Conservation (phyloP, 768 basidiomycete genomes). For the Sarcodon aspratus region DNA sequence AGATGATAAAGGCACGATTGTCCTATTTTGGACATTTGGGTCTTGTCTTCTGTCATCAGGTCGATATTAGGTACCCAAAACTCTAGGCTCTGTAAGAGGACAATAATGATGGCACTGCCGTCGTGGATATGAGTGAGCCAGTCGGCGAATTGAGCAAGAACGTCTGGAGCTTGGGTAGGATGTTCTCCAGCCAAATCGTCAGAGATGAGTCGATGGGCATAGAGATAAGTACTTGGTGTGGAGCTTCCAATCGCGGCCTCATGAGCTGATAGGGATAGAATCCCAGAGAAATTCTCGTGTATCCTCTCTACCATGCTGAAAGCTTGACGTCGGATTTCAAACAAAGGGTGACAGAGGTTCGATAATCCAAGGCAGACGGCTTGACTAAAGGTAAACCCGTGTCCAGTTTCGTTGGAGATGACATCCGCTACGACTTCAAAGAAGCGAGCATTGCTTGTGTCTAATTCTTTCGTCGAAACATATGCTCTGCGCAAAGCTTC, state of each 20-base stretch:
- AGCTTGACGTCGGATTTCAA: slow-evolving; percentile 57
- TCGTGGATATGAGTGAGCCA: slow-evolving; percentile 59
- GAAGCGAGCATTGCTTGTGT: slow-evolving; percentile 51
- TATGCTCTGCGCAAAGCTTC: slow-evolving; percentile 64
- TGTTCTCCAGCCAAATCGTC: slow-evolving; percentile 73
- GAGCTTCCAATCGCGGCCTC: slow-evolving; percentile 64
- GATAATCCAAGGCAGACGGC: slow-evolving; percentile 67
- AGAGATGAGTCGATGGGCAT: slow-evolving; percentile 69
- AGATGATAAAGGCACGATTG: slow-evolving; percentile 66
- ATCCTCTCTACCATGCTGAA: slow-evolving; percentile 68
- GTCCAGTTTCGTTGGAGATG: slow-evolving; percentile 39
- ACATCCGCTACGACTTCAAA: slow-evolving; percentile 74
- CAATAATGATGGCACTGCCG: slow-evolving; percentile 32
- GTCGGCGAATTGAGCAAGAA: slow-evolving; percentile 60
- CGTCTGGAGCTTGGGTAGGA: slow-evolving; percentile 47
- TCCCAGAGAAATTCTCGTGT: slow-evolving; percentile 57
- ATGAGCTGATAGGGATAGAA: slow-evolving; percentile 58
- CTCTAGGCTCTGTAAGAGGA: slow-evolving; percentile 71
- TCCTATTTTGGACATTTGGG: slow-evolving; percentile 45
- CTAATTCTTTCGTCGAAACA: slow-evolving; percentile 39
- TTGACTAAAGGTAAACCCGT: slow-evolving; percentile 65
- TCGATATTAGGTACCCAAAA: slow-evolving; percentile 76
- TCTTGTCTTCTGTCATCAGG: slow-evolving; percentile 49
- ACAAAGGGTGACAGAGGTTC: slow-evolving; percentile 68
- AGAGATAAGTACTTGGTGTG: slow-evolving; percentile 66